A percentile compares a stretch with the other conserved stretches of the same genome.
These are phyloP conservation scores for carrot (Daucus carota) DNA, from an alignment of 129 eudicot genomes.

Conservation along the genomic window DNA sequence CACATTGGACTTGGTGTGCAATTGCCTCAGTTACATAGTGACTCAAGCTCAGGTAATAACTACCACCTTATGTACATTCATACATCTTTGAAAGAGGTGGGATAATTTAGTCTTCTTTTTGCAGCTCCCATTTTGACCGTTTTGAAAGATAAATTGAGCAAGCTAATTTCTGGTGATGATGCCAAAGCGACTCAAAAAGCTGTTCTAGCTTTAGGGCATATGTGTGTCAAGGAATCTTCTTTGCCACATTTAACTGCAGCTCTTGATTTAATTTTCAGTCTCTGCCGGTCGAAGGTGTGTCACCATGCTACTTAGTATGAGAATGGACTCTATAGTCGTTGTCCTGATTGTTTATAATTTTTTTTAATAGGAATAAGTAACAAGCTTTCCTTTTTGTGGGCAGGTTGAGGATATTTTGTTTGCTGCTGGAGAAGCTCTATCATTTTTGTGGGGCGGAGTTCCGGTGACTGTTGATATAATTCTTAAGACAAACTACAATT, in stretches of 20 bases:
- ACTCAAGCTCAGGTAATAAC: constrained; percentile 47
- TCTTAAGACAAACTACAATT: constrained; percentile 68
- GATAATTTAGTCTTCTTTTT: constrained; percentile 9
- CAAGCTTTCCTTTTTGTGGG: not conserved
- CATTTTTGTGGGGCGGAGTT: constrained; percentile 95
- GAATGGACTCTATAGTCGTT: not conserved
- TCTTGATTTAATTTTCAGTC: constrained; percentile 78
- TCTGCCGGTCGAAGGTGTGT: constrained; percentile 77
- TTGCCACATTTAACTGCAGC: constrained; percentile 49
- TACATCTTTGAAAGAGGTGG: not conserved
- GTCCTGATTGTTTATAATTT: constrained; percentile 10
- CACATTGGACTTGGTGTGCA: constrained; percentile 71
- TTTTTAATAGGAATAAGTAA: not conserved
- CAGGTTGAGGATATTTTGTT: constrained; percentile 94
- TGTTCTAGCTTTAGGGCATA: constrained; percentile 79
- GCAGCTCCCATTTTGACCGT: constrained; percentile 63
- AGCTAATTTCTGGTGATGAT: constrained; percentile 74
- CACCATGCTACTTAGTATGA: not conserved
- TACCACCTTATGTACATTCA: constrained; percentile 7
- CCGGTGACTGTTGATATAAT: constrained; percentile 81
- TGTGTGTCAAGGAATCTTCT: constrained; percentile 68
- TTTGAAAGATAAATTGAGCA: constrained; percentile 64
- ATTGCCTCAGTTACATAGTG: constrained; percentile 48
- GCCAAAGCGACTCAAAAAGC: constrained; percentile 67
- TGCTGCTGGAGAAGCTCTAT: constrained; percentile 98